Evolutionary conservation across 2,329 filamentous ascomycete species (phyloP).

Genomic region (Elsinoe batatas): DNA sequence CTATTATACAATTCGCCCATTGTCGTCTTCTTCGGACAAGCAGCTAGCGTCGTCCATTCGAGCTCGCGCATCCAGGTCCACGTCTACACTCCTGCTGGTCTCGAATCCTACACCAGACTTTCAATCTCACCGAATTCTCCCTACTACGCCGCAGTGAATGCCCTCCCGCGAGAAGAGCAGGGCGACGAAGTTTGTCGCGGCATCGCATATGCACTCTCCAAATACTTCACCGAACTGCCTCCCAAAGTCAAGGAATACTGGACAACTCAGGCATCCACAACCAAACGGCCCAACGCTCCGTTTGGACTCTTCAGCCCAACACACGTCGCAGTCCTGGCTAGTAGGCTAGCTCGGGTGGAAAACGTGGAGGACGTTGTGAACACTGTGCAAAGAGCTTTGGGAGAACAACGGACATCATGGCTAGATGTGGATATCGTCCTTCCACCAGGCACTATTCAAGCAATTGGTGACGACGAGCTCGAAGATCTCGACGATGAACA

Average conservation of each 20-base stretch:
- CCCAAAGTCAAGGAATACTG: slow-evolving; percentile 64
- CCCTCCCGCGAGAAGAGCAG: slow-evolving; percentile 86
- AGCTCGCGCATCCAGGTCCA: slow-evolving; percentile 92
- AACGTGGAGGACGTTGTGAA: slow-evolving; percentile 62
- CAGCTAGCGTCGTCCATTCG: slow-evolving; percentile 69
- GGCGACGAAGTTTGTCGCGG: slow-evolving; percentile 88
- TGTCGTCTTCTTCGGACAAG: slow-evolving; percentile 79
- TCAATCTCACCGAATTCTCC: slow-evolving; percentile 88
- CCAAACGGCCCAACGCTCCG: slow-evolving; percentile 51
- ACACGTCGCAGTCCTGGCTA: slow-evolving; percentile 84
- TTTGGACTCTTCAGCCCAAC: slow-evolving; percentile 74
- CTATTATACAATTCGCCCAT: slow-evolving; percentile 71
- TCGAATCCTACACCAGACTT: slow-evolving; percentile 80
- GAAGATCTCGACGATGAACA: slow-evolving; percentile 18
- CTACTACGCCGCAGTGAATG: slow-evolving; percentile 80
- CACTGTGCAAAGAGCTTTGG: slow-evolving; percentile 64
- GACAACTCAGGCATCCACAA: slow-evolving; percentile 42
- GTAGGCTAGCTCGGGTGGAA: slow-evolving; percentile 73
- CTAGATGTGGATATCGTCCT: slow-evolving; percentile 81
- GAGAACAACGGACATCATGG: slow-evolving; percentile 73
- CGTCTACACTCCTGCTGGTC: slow-evolving; percentile 79
- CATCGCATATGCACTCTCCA: slow-evolving; percentile 82
- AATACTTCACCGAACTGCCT: slow-evolving; percentile 86
- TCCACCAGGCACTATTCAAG: slow-evolving; percentile 61
- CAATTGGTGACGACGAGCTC: slow-evolving; percentile 40